Evolutionary conservation across 495 filamentous ascomycete species (phyloP).

Genomic region (Trichoderma parareesei): DNA sequence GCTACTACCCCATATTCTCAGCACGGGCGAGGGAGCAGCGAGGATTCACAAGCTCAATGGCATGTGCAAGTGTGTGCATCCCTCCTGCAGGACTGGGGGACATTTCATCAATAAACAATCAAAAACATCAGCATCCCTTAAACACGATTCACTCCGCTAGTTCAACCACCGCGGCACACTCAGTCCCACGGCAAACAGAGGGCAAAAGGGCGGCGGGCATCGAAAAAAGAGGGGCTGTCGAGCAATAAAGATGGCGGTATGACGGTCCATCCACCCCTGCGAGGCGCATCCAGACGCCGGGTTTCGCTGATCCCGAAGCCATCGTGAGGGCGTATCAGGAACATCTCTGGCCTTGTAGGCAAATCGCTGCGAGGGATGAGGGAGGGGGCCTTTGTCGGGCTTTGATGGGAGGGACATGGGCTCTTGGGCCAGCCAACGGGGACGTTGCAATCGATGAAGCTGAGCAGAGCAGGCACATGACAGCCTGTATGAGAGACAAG

Average conservation of each 20-base stretch:
- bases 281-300: conserved; percentile 8
- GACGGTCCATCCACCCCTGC: background rate
- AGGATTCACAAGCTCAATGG: background rate
- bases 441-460: no score
- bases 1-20: no score
- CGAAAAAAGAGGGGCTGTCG: background rate
- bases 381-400: no score
- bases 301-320: background rate
- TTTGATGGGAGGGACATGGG: no score
- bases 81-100: background rate
- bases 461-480: no score
- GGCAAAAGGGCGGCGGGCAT: conserved; percentile 2
- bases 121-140: background rate
- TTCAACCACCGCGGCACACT: background rate
- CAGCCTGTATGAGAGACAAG: no score
- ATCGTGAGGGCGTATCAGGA: background rate
- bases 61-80: background rate
- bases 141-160: background rate
- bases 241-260: background rate
- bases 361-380: background rate
- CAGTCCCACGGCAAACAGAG: background rate
- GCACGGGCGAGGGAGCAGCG: no score
- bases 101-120: background rate
- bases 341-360: background rate
- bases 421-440: no score